Evolutionary conservation across 2,329 filamentous ascomycete genomes (phyloP), one percentile per base, ranked within the genome.

Genomic region (Trichoderma sp.): DNA sequence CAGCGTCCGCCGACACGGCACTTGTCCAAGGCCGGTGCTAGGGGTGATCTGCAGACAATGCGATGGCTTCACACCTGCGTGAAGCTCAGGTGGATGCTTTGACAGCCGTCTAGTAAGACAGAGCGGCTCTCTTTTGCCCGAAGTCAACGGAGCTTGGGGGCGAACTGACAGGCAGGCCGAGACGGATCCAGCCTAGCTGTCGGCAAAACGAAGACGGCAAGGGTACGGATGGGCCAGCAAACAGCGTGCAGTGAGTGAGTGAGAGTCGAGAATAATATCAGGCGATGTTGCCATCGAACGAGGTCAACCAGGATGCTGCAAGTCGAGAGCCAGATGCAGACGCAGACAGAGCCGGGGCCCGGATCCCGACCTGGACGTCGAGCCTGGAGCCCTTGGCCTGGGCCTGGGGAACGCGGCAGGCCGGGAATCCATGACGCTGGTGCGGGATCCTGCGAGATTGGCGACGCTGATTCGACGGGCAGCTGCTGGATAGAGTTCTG

Each of bases 271-370:
- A 9, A 10, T 14, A 24, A 9, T 55, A 55, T 63, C 62, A 58
- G 45, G 54, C 54, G 45, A 64, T 58, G 55, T 50, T 51, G 47
- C 34, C 21, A 64, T 65, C 63, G 54, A 54, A 65, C 63, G 63
- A 65, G 44, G 12, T 5, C 30, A 39, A 39, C 54, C 45, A 54
- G 59, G 50, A 63, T 47, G 34, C 28, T 30, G 21, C 21, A 24
- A 24, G 21, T 24, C 21, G 3, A 24, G 21, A 24, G 21, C 21
- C 30, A 34, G 30, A 9, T 30, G 28, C 28, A 34, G 34, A 39
- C 12, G 12, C 30, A 39, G 34, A 12, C 15, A 15, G 59, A 54
- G 39, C 4, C 47, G 17, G 34, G 34, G 34, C 34, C 34, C 34
- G 30, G 30, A 34, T 24, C 34, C 34, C 34, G 10, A 14, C 34